Conservation (phyloP, 2,329 filamentous ascomycete genomes). For the Exophiala viscosa region DNA sequence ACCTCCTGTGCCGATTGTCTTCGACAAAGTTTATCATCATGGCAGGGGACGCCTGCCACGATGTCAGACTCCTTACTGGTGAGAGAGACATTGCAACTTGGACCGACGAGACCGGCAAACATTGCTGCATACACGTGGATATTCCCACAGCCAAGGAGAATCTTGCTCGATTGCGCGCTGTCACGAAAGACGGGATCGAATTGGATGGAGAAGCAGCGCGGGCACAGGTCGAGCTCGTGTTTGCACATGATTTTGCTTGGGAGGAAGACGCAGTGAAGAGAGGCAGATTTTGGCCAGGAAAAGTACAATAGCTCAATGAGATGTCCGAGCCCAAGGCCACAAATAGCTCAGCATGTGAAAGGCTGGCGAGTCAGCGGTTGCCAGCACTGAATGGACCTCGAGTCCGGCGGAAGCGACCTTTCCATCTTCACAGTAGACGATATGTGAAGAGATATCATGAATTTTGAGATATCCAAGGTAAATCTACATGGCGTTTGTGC, state of each 20-base stretch:
- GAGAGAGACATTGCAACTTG: conserved; percentile 33
- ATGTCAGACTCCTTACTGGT: conserved; percentile 30
- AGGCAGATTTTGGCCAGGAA: conserved; percentile 23
- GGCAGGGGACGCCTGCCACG: conserved; percentile 35
- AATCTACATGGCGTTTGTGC: too few species aligned
- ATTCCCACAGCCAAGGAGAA: conserved; percentile 28
- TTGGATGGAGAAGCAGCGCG: conserved; percentile 11
- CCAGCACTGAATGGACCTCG: too few species aligned
- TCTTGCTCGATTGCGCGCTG: conserved; percentile 22
- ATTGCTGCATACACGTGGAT: conserved; percentile 34
- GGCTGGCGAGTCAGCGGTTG: too few species aligned
- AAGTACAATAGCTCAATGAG: conserved; percentile 1
- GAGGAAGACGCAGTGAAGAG: conserved; percentile 23
- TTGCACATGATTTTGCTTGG: conserved; percentile 35
- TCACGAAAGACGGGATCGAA: conserved; percentile 19
- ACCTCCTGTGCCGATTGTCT: conserved; percentile 29
- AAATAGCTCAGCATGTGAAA: too few species aligned
- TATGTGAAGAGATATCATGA: too few species aligned
- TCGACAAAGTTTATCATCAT: conserved; percentile 30
- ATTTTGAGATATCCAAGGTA: too few species aligned
- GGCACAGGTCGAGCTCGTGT: conserved; percentile 33
- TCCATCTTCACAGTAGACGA: too few species aligned
- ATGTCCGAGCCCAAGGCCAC: too few species aligned
- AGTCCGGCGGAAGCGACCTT: too few species aligned
- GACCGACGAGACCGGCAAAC: conserved; percentile 27